Conservation (phyloP, 208 protist genomes). For the Wallacemonas collosoma region DNA sequence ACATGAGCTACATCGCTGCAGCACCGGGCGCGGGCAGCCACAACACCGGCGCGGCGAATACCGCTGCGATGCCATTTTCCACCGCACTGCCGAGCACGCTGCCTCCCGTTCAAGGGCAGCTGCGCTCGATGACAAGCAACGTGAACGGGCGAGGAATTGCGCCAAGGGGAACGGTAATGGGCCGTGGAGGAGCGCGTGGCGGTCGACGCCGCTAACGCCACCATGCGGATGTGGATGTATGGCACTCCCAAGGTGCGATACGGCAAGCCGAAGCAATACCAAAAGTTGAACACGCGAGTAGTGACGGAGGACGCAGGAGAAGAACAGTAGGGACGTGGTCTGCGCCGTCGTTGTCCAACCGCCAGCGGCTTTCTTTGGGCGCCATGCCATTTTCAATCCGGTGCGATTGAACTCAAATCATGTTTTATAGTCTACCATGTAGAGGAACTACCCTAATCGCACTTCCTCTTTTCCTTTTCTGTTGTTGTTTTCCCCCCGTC, state of each 20-base stretch:
- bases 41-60: background rate
- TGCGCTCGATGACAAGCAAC: conserved; percentile 15
- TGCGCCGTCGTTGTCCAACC: too few relatives aligned
- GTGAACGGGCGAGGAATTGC: background rate
- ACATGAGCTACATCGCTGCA: conserved; percentile 48
- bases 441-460: background rate
- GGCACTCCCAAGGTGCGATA: background rate
- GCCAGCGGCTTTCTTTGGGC: too few relatives aligned
- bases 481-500: background rate
- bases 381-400: too few relatives aligned
- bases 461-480: background rate
- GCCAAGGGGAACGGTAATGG: background rate
- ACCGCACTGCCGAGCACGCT: conserved; percentile 3
- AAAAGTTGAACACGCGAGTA: background rate
- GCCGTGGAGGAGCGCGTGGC: background rate
- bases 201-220: background rate
- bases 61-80: background rate
- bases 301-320: too few relatives aligned
- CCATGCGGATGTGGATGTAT: background rate
- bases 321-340: too few relatives aligned
- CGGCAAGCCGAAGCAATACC: background rate
- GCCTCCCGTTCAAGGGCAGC: conserved; percentile 14
- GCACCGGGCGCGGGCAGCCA: background rate
- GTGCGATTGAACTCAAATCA: background rate
- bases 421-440: background rate